Base-by-base conservation (phyloP, 2,329 filamentous ascomycete genomes). In the Pleoardoris graminearum region DNA sequence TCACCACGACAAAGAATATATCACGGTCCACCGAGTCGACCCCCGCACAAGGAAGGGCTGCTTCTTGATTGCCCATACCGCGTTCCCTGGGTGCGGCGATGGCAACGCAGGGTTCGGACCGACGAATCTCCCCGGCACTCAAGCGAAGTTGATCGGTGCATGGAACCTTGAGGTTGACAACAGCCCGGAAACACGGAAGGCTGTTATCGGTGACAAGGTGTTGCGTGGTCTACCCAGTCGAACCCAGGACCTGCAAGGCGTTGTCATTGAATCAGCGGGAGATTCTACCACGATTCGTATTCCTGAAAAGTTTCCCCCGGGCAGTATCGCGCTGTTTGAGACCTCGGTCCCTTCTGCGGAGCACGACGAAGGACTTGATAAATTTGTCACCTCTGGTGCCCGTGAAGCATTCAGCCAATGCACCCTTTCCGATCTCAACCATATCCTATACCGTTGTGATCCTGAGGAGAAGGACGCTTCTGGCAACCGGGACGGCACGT, bases 11-110 rank as follows among this genome's bases (percentile, higher is more conserved):
- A 89, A 90, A 50, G 89, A 99, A 72, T 97, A 96, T 69, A 89
- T 99, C 66, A 99, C 94, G 0, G 91, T 99, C 6, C 94, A 99
- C 72, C 83, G 95, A 56, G 91, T 97, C 2, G 92, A 99, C 68
- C 94, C 93, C 0, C 86, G 90, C 68, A 95, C 90, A 1, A 84
- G 94, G 53, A 96, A 94, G 71, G 94, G 94, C 0, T 93, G 96
- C 73, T 97, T 97, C 74, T 78, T 97, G 41, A 92, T 99, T 62
- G 93, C 95, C 0, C 94, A 97, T 66, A 97, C 94, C 3, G 94
- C 95, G 0, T 99, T 93, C 75, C 91, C 92, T 1, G 92, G 91
- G 1, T 93, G 92, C 65, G 89, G 91, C 19, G 89, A 90, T 59
- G 89, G 89, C 1, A 92, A 94, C 63, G 90, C 88, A 16, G 84